Evolutionary conservation across 768 basidiomycete species (phyloP).

Genomic region (Termitomyces sp.): DNA sequence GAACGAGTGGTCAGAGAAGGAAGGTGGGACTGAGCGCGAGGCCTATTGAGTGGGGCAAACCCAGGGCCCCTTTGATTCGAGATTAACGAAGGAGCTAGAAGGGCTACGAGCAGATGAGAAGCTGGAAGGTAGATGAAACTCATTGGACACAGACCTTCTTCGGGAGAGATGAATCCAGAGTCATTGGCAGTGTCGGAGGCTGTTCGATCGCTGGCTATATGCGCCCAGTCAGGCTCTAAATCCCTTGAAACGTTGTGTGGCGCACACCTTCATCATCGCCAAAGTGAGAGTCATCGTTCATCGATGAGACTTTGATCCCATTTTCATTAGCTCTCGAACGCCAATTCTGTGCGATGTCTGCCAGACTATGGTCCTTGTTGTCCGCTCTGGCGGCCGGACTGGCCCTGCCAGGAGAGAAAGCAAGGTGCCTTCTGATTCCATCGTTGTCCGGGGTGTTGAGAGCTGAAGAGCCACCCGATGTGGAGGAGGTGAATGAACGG

Average conservation of each 20-base stretch:
- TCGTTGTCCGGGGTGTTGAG: conserved; percentile 57
- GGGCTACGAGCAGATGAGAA: conserved; percentile 28
- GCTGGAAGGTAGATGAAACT: conserved; percentile 6
- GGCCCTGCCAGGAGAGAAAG: conserved; percentile 39
- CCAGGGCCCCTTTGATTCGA: conserved; percentile 28
- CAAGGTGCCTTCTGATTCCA: conserved; percentile 31
- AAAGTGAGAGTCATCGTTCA: conserved; percentile 42
- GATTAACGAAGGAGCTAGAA: conserved; percentile 56
- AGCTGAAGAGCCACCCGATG: conserved; percentile 44
- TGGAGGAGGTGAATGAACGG: conserved; percentile 52
- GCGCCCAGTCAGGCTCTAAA: conserved; percentile 27
- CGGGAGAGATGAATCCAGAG: conserved; percentile 36
- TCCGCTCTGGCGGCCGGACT: conserved; percentile 13
- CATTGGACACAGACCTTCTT: conserved; percentile 36
- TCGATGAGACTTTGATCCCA: conserved; percentile 57
- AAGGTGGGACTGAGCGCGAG: conserved; percentile 56
- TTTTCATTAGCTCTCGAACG: conserved; percentile 65
- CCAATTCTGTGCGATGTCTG: conserved; percentile 67
- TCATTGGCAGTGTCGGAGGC: conserved; percentile 44
- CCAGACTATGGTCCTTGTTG: conserved; percentile 41
- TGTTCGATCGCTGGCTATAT: conserved; percentile 47
- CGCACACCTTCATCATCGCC: conserved; percentile 40
- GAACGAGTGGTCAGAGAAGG: conserved; percentile 25
- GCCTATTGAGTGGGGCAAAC: conserved; percentile 32
- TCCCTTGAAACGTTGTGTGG: conserved; percentile 14